phyloP scores from a whole-genome alignment of 352 stramenopile species.

The Globisporangium apiculatum region DNA sequence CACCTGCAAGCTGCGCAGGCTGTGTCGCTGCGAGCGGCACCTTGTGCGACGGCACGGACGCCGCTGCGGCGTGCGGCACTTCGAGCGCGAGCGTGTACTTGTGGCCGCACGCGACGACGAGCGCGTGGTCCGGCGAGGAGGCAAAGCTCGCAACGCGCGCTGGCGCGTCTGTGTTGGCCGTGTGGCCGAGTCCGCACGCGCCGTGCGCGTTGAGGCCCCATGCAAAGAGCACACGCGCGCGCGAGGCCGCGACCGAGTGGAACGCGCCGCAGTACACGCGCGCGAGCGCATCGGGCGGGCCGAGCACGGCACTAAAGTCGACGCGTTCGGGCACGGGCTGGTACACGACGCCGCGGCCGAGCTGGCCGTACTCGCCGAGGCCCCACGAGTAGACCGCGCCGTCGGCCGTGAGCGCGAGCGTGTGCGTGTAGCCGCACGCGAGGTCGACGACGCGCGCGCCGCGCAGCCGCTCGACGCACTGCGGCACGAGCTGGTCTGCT shows the following conservation, averaged over 20 bases:
- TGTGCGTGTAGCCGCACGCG: slow-evolving; percentile 86
- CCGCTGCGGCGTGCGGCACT: slow-evolving; percentile 18
- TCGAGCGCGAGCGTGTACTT: slow-evolving; percentile 80
- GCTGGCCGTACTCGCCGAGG: slow-evolving; percentile 85
- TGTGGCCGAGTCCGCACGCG: slow-evolving; percentile 72
- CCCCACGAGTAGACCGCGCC: slow-evolving; percentile 88
- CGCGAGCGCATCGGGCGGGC: slow-evolving; percentile 32
- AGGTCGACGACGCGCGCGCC: slow-evolving; percentile 48
- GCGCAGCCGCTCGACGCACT: slow-evolving; percentile 36
- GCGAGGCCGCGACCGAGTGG: slow-evolving; percentile 65
- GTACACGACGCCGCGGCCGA: slow-evolving; percentile 84
- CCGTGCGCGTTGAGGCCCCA: slow-evolving; percentile 81
- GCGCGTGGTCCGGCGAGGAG: slow-evolving; percentile 27
- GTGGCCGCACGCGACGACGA: slow-evolving; percentile 65
- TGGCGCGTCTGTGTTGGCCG: slow-evolving; percentile 69
- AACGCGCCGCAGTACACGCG: slow-evolving; percentile 77
- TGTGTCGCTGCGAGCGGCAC: slow-evolving; percentile 9
- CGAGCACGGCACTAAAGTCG: slow-evolving; percentile 38
- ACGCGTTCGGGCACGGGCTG: slow-evolving; percentile 64
- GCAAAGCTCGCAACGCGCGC: slow-evolving; percentile 70
- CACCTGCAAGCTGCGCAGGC: slow-evolving; percentile 1
- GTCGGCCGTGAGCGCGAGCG: slow-evolving; percentile 59
- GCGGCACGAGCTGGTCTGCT: slow-evolving; percentile 70
- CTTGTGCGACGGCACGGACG: slow-evolving; percentile 6
- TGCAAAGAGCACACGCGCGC: slow-evolving; percentile 56